Evolutionary conservation across 2,329 filamentous ascomycete species (phyloP).

Genomic region (Magnaporthales sp.): DNA sequence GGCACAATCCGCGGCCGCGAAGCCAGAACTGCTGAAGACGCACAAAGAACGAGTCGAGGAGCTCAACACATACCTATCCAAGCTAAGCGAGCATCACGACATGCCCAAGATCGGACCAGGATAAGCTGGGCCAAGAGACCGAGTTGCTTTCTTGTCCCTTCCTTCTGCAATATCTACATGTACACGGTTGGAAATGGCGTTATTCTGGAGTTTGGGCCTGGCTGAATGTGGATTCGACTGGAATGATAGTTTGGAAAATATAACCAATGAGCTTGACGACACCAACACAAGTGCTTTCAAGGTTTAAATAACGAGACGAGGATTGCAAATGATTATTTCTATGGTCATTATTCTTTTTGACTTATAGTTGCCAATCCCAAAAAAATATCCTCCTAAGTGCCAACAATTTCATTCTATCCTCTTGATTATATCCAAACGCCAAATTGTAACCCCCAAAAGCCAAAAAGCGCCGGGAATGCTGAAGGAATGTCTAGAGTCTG

Average conservation of each 20-base stretch:
- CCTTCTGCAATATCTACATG: neutral
- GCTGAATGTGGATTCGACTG: neutral
- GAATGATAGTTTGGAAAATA: neutral
- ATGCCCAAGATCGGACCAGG: slow-evolving; percentile 68
- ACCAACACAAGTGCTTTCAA: neutral
- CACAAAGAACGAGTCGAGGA: slow-evolving; percentile 97
- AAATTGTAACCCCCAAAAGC: neutral
- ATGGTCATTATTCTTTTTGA: neutral
- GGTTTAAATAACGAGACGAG: neutral
- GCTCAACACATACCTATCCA: slow-evolving; percentile 86
- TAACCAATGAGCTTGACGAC: neutral
- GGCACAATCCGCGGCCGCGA: slow-evolving; percentile 47
- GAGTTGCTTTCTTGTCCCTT: neutral
- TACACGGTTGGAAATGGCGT: neutral
- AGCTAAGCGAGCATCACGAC: slow-evolving; percentile 93
- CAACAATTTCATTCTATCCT: neutral
- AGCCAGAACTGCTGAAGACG: slow-evolving; percentile 80
- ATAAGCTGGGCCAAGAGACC: slow-evolving; percentile 17
- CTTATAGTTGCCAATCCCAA: neutral
- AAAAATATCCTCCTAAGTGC: neutral
- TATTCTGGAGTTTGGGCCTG: neutral
- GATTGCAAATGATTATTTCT: neutral
- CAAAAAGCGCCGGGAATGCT: slow-evolving; percentile 1
- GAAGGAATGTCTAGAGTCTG: neutral
- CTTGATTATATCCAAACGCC: neutral